Base-by-base conservation (phyloP, 495 filamentous ascomycete species). In the Staphylotrichum tortipilum region DNA sequence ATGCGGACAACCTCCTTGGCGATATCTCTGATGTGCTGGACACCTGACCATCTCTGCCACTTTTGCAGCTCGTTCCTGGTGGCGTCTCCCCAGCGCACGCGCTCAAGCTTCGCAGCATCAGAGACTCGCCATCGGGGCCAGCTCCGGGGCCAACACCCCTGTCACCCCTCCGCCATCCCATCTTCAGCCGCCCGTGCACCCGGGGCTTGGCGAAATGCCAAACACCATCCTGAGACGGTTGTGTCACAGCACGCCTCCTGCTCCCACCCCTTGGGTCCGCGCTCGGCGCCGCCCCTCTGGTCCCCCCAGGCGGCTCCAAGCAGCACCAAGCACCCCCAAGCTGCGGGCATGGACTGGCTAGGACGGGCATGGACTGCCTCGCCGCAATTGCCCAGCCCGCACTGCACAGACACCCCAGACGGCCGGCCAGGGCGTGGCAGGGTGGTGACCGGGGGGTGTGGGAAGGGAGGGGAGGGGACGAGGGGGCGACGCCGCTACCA, bases 151-250 rank as follows among this genome's bases (percentile, higher is more conserved):
- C 31, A 46, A 10, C 4, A n/a, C 34, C 45, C 45, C 24, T 48
- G 34, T 14, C 24, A 17, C 34, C 31, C 12, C 6, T 19, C 15
- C 29, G 42, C 46, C 53, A 29, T 52, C 49, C 34, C 47, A 54
- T 54, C 49, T n/a, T 55, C 19, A 38, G 21, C 46, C 19, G 50
- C 44, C 53, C 39, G 53, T 56, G 53, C 53, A 52, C 44, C 7
- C 15, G 19, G 35, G 34, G 23, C 53, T 59, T 56, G 61, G 53
- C 61, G 51, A 58, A 58, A 65, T 60, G 63, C 63, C 63, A 75
- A 74, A 74, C 71, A 59, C 65, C 34, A 67, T 56, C 57, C 68
- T 61, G 69, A 74, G 70, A 75, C 72, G 60, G 31, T 51, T 60
- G 62, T 73, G 70, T 69, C 66, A 72, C 71, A 70, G 59, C 57